Evolutionary conservation across 2,329 filamentous ascomycete species (phyloP), one percentile per base, ranked within the genome.

Genomic region (Colletotrichum ledebouriae): DNA sequence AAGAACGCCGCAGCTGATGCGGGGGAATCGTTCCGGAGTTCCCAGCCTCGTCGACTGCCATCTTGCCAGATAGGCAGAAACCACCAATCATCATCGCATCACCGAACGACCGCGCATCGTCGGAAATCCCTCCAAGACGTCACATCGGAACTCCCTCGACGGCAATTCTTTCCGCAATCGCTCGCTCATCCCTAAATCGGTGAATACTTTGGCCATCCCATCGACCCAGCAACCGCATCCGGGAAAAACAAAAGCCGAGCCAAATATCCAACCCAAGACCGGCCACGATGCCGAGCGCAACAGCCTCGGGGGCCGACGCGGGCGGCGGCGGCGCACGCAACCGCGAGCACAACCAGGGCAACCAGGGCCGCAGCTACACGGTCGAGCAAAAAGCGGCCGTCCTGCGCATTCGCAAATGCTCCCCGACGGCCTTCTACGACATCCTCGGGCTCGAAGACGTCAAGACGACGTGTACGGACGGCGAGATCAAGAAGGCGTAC

Each of bases 401-500:
- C 37, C 83, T 97, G 74, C 89, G 96, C 72, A 96, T 99, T 78
- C 90, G 93, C 72, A 89, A 87, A 83, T 99, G 96, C 82, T 85
- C 87, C 44, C 83, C 92, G 22, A 98, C 94, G 4, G 93, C 93
- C 17, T 99, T 97, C 81, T 99, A 99, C 83, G 96, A 98, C 78
- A 98, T 99, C 73, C 83, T 99, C 37, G 90, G 90, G 22, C 81
- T 98, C 56, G 89, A 91, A 71, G 81, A 83, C 57, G 83, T 90
- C 44, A 86, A 86, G 73, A 82, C 85, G 65, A 87, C 89, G 20
- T 91, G 88, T 75, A 89, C 89, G 56, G 95, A 98, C 73, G 80
- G 85, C 70, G 95, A 98, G 76, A 94, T 99, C 78, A 99, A 98
- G 81, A 98, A 98, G 84, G 95, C 96, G 6, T 99, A 99, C 82